Base-by-base conservation (phyloP, 441 rosid species). In the Bocquillonia castaneifolia region DNA sequence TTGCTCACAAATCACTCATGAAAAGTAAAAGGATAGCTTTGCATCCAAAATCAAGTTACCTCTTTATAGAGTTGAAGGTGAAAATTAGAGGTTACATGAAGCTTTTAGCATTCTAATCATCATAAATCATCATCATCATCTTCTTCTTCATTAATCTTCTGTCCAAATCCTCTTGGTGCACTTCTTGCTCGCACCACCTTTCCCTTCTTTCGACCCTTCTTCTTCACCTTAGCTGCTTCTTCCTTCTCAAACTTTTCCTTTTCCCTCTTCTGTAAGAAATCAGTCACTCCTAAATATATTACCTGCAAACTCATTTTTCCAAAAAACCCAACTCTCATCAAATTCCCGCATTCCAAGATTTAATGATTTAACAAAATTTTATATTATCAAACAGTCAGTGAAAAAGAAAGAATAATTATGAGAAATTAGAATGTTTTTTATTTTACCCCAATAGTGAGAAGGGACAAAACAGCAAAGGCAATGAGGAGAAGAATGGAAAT, bases 381-480 rank as follows among this genome's bases (percentile, higher is more conserved):
- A 42, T 10, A 10, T 25, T n/a, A 58, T 28, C 15, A 29, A 72
- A 1, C 23, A 70, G 17, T 48, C 72, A 29, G 48, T 53, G 53
- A 3, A 36, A 36, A 36, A 3, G 4, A 36, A 36, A 36, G 4
- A 36, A 4, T 36, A 36, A 36, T 3, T 36, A 36, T 36, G 4
- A 36, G 6, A 36, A 36, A 36, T 36, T 36, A 3, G 4, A 36
- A 36, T 36, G 10, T 10, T 36, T 26, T 1, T 64, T 59, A 26
- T 47, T n/a, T 81, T 82, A 92, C 96, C 85, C 96, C 96, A 71
- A 87, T 68, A 10, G 96, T 90, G 77, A 92, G 97, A 71, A 92
- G 69, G 13, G 86, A 60, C 45, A 90, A 84, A 69, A 81, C 87
- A 60, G 68, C 54, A 58, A 93, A 91, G 60, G 98, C 97, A 45